Evolutionary conservation across 352 stramenopile genomes (phyloP).

Genomic region (Phytophthora pluvialis): DNA sequence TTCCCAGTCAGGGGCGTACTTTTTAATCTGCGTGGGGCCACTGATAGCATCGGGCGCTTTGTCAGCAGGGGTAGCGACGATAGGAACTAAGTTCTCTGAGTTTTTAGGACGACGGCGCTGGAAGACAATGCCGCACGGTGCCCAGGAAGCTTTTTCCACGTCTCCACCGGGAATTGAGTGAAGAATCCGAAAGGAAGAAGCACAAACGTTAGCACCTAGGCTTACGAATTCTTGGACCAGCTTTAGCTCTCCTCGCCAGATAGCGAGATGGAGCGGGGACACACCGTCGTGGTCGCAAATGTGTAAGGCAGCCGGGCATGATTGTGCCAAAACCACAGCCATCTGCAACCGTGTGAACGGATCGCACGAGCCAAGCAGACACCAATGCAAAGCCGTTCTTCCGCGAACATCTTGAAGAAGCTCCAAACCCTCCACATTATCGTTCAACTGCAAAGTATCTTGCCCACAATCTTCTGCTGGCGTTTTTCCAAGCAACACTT

Average conservation of each 20-base stretch:
- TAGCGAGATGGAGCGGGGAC: conserved; percentile 55
- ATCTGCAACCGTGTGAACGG: not conserved
- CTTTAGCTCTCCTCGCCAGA: conserved; percentile 35
- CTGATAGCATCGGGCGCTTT: not conserved
- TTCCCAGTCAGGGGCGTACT: conserved; percentile 11
- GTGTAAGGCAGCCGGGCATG: conserved; percentile 43
- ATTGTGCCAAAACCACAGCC: conserved; percentile 36
- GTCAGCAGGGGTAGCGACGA: not conserved
- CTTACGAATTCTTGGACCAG: conserved; percentile 52
- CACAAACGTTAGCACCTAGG: conserved; percentile 49
- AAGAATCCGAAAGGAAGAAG: not conserved
- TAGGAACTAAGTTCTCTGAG: not conserved
- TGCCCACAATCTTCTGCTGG: not conserved
- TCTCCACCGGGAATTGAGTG: not conserved
- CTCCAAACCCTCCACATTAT: conserved; percentile 33
- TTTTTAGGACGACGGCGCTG: conserved; percentile 17
- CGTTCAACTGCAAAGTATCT: not conserved
- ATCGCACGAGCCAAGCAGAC: conserved; percentile 28
- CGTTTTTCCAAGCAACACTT: conserved; percentile 40
- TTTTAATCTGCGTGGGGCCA: not conserved
- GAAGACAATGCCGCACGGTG: conserved; percentile 49
- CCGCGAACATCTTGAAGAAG: conserved; percentile 47
- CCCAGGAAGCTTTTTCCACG: conserved; percentile 45
- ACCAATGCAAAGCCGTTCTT: conserved; percentile 62
- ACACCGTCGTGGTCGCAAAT: conserved; percentile 48